Percentiles rank a stretch among this genome's conserved stretches.
Evolutionary conservation across 441 rosid species (phyloP).

Genomic region (Aquilaria agallochum): DNA sequence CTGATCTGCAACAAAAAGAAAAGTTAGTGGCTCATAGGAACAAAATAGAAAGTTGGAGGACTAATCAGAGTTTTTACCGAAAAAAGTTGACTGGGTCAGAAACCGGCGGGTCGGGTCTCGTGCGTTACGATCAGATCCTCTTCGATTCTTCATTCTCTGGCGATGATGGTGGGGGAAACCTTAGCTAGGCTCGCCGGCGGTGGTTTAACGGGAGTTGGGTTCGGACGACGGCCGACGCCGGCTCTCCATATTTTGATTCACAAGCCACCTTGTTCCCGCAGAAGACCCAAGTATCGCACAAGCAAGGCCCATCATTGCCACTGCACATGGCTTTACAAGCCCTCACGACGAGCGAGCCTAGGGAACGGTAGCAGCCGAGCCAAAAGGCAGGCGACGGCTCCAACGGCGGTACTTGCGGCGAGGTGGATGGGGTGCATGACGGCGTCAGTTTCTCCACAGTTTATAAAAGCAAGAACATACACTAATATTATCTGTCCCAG

Average conservation of each 20-base stretch:
- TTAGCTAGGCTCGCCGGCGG: too few species aligned
- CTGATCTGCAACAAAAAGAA: too few species aligned
- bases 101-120: too few species aligned
- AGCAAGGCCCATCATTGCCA: constrained; percentile 80
- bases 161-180: too few species aligned
- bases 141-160: too few species aligned
- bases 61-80: too few species aligned
- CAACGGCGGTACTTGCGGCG: constrained; percentile 73
- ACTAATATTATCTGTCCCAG: constrained; percentile 73
- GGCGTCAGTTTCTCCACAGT: constrained; percentile 44
- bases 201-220: too few species aligned
- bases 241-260: constrained; percentile 87
- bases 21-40: too few species aligned
- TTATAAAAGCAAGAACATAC: constrained; percentile 54
- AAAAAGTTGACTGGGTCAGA: too few species aligned
- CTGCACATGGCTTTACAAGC: constrained; percentile 89
- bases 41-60: too few species aligned
- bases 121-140: too few species aligned
- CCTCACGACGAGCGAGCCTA: constrained; percentile 70
- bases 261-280: constrained; percentile 75
- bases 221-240: too few species aligned
- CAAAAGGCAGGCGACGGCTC: constrained; percentile 58
- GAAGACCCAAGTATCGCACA: constrained; percentile 94
- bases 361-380: constrained; percentile 74
- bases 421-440: constrained; percentile 70